Percentiles rank a stretch among this genome's conserved stretches.
Conservation (phyloP, 2,329 filamentous ascomycete genomes). For the Phialemonium atrogriseum region DNA sequence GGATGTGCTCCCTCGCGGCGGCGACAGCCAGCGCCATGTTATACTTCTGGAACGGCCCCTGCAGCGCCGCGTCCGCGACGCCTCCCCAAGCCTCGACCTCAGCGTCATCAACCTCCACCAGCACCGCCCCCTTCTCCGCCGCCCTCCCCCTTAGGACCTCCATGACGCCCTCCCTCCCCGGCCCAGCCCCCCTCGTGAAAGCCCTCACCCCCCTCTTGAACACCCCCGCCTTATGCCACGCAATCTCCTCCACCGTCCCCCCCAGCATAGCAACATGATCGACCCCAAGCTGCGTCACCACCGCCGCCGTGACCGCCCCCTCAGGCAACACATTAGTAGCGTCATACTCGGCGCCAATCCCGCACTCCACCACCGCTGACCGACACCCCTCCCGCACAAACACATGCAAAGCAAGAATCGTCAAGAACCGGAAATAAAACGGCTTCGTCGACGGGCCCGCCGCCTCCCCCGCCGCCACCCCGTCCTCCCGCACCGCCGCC, state of each 20-base stretch:
- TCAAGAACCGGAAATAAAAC: constrained; percentile 54
- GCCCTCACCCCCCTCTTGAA: constrained; percentile 53
- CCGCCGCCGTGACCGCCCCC: constrained; percentile 7
- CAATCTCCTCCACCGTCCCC: constrained; percentile 54
- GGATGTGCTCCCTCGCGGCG: constrained; percentile 51
- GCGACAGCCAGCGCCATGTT: constrained; percentile 51
- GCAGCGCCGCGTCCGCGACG: constrained; percentile 29
- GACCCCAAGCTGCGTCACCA: constrained; percentile 54
- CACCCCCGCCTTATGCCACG: constrained; percentile 68
- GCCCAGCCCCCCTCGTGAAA: constrained; percentile 38
- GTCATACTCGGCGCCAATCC: constrained; percentile 60
- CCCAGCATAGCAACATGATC: constrained; percentile 60
- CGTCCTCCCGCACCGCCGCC: constrained; percentile 13
- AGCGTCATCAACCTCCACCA: constrained; percentile 14
- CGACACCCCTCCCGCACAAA: constrained; percentile 57
- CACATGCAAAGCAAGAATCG: constrained; percentile 58
- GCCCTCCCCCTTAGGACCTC: constrained; percentile 37
- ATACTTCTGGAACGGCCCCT: constrained; percentile 45
- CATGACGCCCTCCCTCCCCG: constrained; percentile 12
- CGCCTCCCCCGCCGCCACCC: constrained; percentile 22
- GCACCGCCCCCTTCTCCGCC: constrained; percentile 38
- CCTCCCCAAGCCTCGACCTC: constrained; percentile 33
- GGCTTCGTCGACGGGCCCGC: constrained; percentile 31
- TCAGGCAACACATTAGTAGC: constrained; percentile 45
- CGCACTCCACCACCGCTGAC: constrained; percentile 56